phyloP scores from a whole-genome alignment of 441 rosid species.

The Bruguiera hainesii region DNA sequence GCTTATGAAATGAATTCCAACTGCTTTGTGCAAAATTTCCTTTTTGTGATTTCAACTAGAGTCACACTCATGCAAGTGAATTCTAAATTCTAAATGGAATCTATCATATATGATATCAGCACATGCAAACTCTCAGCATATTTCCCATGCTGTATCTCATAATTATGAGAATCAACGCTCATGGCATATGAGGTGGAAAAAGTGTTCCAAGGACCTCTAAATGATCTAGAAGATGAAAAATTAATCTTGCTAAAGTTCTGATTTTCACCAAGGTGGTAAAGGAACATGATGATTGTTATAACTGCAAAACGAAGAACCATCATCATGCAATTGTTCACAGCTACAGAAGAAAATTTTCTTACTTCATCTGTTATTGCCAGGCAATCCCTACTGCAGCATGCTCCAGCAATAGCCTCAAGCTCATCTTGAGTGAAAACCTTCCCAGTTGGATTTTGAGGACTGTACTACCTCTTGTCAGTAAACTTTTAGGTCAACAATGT shows the following conservation, averaged over 20 bases:
- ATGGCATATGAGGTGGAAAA: not conserved
- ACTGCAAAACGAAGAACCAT: not conserved
- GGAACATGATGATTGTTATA: not conserved
- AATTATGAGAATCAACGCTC: not conserved
- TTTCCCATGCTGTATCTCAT: not conserved
- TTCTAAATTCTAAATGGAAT: not conserved
- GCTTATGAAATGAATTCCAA: not conserved
- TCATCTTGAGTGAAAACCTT: constrained; percentile 53
- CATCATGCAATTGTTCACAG: constrained; percentile 5
- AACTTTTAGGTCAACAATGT: constrained; percentile 2
- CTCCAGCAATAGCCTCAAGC: constrained; percentile 46
- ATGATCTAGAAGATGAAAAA: not conserved
- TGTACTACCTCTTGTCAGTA: constrained; percentile 33
- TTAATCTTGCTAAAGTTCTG: not conserved
- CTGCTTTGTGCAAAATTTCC: not conserved
- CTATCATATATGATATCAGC: too few species aligned
- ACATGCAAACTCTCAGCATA: too few species aligned
- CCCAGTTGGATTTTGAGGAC: constrained; percentile 76
- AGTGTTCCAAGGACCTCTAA: not conserved
- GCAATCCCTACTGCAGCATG: constrained; percentile 50
- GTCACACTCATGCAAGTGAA: constrained; percentile 1
- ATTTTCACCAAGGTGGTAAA: not conserved
- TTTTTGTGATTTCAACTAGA: not conserved
- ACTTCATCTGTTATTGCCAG: constrained; percentile 64
- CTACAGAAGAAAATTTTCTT: constrained; percentile 16